Percentiles rank a stretch among this genome's conserved stretches.
Evolutionary conservation across 1,284 basidiomycete species (phyloP).

Genomic region (Sphaerobolus stellatus): DNA sequence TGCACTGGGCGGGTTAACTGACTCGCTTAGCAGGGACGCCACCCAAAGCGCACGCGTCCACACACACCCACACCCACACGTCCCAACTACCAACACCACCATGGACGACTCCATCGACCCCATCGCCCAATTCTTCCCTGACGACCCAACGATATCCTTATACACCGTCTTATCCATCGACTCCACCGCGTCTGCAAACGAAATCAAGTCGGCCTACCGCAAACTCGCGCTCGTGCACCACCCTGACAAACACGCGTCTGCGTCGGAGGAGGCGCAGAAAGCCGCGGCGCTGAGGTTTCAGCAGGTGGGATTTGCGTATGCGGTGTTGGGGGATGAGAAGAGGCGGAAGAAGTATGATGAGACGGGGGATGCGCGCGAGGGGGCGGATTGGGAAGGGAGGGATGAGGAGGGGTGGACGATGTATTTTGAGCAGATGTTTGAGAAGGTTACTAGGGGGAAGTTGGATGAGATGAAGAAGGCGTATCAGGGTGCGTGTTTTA

Average conservation of each 20-base stretch:
- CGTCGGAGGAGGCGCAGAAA: conserved; percentile 59
- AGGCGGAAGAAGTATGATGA: conserved; percentile 74
- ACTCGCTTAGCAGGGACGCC: too few relatives aligned
- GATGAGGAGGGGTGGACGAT: conserved; percentile 89
- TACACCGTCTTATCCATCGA: conserved; percentile 69
- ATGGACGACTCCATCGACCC: conserved; percentile 67
- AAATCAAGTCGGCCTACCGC: conserved; percentile 83
- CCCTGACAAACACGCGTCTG: conserved; percentile 81
- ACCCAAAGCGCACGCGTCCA: too few relatives aligned
- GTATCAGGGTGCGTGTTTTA: conserved; percentile 84
- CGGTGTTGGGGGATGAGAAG: conserved; percentile 78
- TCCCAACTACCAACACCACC: conserved; percentile 9
- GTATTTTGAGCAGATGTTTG: conserved; percentile 88
- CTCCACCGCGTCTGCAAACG: conserved; percentile 54
- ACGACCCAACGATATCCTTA: conserved; percentile 65
- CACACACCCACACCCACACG: neutral
- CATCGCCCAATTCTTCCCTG: conserved; percentile 75
- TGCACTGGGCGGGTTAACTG: too few relatives aligned
- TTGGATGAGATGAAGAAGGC: conserved; percentile 88
- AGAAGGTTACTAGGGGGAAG: conserved; percentile 79
- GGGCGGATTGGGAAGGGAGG: conserved; percentile 52
- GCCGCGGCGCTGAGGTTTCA: conserved; percentile 77
- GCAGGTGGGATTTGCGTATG: conserved; percentile 88
- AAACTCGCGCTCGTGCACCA: conserved; percentile 80
- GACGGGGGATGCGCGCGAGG: conserved; percentile 83